These are phyloP conservation scores for Tephrocybe sp. DNA, from an alignment of 768 basidiomycete species.

Conservation along the genomic window DNA sequence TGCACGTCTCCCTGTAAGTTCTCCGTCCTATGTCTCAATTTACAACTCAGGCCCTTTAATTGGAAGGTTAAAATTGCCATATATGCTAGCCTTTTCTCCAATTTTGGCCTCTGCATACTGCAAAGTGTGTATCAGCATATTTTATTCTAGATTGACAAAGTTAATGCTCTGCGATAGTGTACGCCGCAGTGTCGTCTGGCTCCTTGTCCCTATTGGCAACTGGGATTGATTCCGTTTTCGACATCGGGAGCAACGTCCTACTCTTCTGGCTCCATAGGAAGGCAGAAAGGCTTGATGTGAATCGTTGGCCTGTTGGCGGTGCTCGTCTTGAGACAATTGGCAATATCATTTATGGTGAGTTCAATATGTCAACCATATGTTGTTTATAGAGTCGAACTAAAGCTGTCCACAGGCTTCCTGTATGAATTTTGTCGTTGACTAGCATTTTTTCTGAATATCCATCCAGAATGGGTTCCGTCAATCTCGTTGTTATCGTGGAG, in stretches of 20 bases:
- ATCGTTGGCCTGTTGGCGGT: slow-evolving; percentile 92
- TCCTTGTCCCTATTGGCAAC: slow-evolving; percentile 90
- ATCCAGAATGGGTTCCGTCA: slow-evolving; percentile 85
- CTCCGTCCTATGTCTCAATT: neutral
- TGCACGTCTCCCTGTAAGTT: slow-evolving; percentile 63
- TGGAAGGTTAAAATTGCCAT: slow-evolving; percentile 84
- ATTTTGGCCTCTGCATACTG: slow-evolving; percentile 68
- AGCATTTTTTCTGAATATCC: neutral
- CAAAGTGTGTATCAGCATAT: slow-evolving; percentile 51
- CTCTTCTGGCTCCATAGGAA: slow-evolving; percentile 79
- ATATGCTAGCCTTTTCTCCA: slow-evolving; percentile 78
- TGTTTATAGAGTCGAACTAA: neutral
- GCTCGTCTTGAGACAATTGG: slow-evolving; percentile 89
- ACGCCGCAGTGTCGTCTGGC: slow-evolving; percentile 83
- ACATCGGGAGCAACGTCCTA: slow-evolving; percentile 82
- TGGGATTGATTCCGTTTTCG: slow-evolving; percentile 84
- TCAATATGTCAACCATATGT: neutral
- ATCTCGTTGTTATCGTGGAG: slow-evolving; percentile 89
- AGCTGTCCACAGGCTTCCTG: slow-evolving; percentile 44
- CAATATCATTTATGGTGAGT: slow-evolving; percentile 79
- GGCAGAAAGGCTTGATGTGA: slow-evolving; percentile 66
- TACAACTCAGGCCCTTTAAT: neutral
- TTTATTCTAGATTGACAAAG: neutral
- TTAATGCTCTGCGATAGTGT: slow-evolving; percentile 52
- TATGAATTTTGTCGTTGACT: slow-evolving; percentile 19